phyloP scores from a whole-genome alignment of 1,139 yeast genomes.

The Taphrina flavorubra region DNA sequence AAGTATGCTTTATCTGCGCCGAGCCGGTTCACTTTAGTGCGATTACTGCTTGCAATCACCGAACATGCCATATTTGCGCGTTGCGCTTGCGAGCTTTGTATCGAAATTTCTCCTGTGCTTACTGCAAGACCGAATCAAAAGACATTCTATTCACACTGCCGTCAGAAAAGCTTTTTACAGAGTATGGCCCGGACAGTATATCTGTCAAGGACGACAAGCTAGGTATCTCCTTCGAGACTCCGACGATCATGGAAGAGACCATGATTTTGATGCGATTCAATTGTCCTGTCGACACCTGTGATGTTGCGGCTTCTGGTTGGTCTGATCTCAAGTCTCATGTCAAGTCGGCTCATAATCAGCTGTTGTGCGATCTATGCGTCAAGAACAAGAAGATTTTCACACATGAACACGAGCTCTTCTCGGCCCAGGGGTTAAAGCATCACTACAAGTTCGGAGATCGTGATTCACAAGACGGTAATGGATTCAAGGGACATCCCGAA shows the following conservation, averaged over 20 bases:
- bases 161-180: constrained; percentile 55
- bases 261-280: constrained; percentile 60
- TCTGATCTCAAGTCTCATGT: constrained; percentile 70
- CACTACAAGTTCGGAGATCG: constrained; percentile 72
- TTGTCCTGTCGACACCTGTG: constrained; percentile 63
- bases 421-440: constrained; percentile 64
- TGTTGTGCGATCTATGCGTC: constrained; percentile 76
- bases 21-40: constrained; percentile 68
- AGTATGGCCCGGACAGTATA: constrained; percentile 53
- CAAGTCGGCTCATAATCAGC: constrained; percentile 60
- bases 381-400: constrained; percentile 77
- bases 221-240: constrained; percentile 51
- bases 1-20: constrained; percentile 83
- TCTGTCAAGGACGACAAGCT: constrained; percentile 49
- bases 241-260: constrained; percentile 54
- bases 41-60: constrained; percentile 81
- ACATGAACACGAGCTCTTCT: constrained; percentile 68
- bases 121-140: constrained; percentile 71
- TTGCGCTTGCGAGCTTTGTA: constrained; percentile 83
- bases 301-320: constrained; percentile 57
- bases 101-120: constrained; percentile 73
- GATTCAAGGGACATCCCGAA: constrained; percentile 87
- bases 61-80: constrained; percentile 80
- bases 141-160: constrained; percentile 65
- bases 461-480: constrained; percentile 54